Conservation (phyloP, 768 basidiomycete species). For the Russula sp. region DNA sequence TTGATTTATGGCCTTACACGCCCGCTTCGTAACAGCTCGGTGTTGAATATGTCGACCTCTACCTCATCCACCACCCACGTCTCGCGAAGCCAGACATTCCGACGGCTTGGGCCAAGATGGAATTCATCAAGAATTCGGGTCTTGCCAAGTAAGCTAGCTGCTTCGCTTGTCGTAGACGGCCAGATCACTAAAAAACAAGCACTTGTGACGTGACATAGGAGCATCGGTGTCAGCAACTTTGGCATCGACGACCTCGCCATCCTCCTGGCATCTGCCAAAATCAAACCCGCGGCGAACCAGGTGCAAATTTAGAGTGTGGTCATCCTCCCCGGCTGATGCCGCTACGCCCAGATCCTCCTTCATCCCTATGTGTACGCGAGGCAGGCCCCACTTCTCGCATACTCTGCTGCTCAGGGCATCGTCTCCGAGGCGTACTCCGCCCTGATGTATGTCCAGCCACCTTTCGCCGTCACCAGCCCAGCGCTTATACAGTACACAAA, state of each 20-base stretch:
- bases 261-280: slow-evolving; percentile 52
- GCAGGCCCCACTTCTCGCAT: slow-evolving; percentile 53
- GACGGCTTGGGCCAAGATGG: slow-evolving; percentile 58
- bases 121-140: slow-evolving; percentile 49
- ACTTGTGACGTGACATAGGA: slow-evolving; percentile 35
- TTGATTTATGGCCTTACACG: background rate
- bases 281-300: slow-evolving; percentile 66
- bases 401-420: slow-evolving; percentile 50
- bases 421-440: slow-evolving; percentile 68
- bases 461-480: background rate
- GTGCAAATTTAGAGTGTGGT: slow-evolving; percentile 29
- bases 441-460: slow-evolving; percentile 42
- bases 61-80: slow-evolving; percentile 58
- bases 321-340: background rate
- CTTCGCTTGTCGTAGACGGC: background rate
- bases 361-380: slow-evolving; percentile 63
- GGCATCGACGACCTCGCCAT: slow-evolving; percentile 46
- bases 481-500: background rate
- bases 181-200: background rate
- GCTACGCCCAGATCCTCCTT: slow-evolving; percentile 45
- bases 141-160: slow-evolving; percentile 43
- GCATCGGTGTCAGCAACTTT: slow-evolving; percentile 72
- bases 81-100: slow-evolving; percentile 54
- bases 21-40: slow-evolving; percentile 43
- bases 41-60: slow-evolving; percentile 60